These are phyloP conservation scores for Wickerhamomyces ciferrii DNA, from an alignment of 805 yeast genomes.

Conservation along the genomic window DNA sequence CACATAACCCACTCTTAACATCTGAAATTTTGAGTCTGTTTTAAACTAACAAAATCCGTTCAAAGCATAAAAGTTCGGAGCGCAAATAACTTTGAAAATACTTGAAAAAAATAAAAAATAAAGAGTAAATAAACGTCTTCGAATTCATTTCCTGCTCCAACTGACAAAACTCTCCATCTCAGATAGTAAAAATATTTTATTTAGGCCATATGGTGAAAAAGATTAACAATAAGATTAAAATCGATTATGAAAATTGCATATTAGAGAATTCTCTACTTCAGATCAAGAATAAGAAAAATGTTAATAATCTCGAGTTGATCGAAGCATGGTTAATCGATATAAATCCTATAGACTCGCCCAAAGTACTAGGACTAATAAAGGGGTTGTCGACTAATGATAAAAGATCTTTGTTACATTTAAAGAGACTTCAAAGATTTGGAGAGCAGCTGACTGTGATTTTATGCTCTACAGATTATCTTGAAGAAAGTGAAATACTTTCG, in stretches of 20 bases:
- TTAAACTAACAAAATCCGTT: no score
- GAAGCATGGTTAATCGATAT: slow-evolving; percentile 46
- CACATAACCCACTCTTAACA: no score
- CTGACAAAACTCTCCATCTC: no score
- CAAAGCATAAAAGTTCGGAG: no score
- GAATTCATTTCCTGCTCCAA: no score
- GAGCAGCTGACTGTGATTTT: slow-evolving; percentile 34
- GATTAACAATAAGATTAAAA: slow-evolving; percentile 25
- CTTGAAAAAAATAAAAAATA: no score
- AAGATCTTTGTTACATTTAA: slow-evolving; percentile 36
- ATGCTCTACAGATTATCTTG: slow-evolving; percentile 31
- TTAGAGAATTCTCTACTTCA: slow-evolving; percentile 42
- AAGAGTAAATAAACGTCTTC: no score
- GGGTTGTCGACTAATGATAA: slow-evolving; percentile 20
- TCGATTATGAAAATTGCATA: slow-evolving; percentile 41
- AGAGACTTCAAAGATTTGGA: slow-evolving; percentile 42
- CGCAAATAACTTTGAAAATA: no score
- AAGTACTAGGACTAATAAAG: slow-evolving; percentile 20
- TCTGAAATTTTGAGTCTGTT: no score
- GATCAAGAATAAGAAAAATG: slow-evolving; percentile 24
- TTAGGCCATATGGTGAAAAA: slow-evolving; percentile 30
- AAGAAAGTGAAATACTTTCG: slow-evolving; percentile 19
- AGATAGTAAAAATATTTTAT: not conserved
- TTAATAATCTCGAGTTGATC: slow-evolving; percentile 22
- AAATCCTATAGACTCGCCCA: slow-evolving; percentile 27